Base-by-base conservation (phyloP, 2,329 filamentous ascomycete genomes). In the Beauveria sp. region DNA sequence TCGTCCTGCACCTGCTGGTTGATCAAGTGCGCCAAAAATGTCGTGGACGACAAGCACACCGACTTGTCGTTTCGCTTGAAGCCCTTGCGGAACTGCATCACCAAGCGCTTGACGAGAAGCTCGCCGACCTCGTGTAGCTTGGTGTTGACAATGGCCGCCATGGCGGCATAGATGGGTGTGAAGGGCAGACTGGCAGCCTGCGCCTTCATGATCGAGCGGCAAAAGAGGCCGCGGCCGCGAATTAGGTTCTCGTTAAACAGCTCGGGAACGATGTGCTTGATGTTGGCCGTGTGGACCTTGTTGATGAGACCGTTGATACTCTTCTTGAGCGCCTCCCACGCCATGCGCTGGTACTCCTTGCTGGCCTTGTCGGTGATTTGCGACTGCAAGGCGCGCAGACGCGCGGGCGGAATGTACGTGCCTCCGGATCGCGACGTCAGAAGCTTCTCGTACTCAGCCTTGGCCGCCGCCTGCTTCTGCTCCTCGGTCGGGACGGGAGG, bases 271-370 rank as follows among this genome's bases (percentile, higher is more conserved):
- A 99, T 97, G 71, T 90, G 84, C 76, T 99, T 97, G 82, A 99
- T 97, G 74, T 99, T 99, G 40, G 90, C 91, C 61, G 93, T 90
- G 76, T 97, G 97, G 80, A 97, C 90, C 80, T 99, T 99, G 83
- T 99, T 99, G 82, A 99, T 96, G 66, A 99, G 79, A 68, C 94
- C 94, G 72, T 99, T 97, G 77, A 99, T 96, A 54, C 90, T 94
- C 80, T 99, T 99, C 79, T 99, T 99, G 70, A 99, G 79, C 14
- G 93, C 93, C 76, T 99, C 94, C 94, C 94, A 99, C 9, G 92
- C 92, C 91, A 99, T 96, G 69, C 94, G 90, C 82, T 97, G 94
- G 72, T 96, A 97, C 77, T 97, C 94, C 75, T 96, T 96, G 75
- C 88, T 96, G 59, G 84, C 87, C 80, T 96, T 96, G 77, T 99